Evolutionary conservation across 352 stramenopile species (phyloP).

Genomic region (Phytophthora pistaciae): DNA sequence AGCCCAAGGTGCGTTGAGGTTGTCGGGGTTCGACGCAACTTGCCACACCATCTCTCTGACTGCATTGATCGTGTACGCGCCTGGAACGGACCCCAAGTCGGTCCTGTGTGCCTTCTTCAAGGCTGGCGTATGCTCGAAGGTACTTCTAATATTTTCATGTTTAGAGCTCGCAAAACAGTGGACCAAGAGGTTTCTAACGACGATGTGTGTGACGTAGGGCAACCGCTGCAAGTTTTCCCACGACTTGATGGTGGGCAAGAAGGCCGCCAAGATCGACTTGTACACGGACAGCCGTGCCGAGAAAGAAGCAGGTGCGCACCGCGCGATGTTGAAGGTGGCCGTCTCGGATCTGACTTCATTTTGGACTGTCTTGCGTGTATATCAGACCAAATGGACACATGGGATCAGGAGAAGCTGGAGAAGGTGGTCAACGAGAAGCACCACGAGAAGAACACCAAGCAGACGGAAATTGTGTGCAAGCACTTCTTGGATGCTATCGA

Average conservation of each 20-base stretch:
- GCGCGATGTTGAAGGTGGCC: too few species aligned
- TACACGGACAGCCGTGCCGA: constrained; percentile 86
- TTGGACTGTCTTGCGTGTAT: too few species aligned
- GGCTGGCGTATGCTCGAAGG: constrained; percentile 88
- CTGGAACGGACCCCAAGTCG: constrained; percentile 90
- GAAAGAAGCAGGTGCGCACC: constrained; percentile 54
- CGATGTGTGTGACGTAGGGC: constrained; percentile 45
- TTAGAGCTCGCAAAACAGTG: too few species aligned
- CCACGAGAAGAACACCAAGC: constrained; percentile 80
- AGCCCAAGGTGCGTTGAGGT: constrained; percentile 69
- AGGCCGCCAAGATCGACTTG: constrained; percentile 90
- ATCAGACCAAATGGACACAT: constrained; percentile 72
- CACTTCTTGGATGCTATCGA: constrained; percentile 93
- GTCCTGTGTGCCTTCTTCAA: constrained; percentile 93
- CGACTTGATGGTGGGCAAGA: constrained; percentile 90
- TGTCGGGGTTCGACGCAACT: too few species aligned
- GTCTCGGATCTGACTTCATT: too few species aligned
- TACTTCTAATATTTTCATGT: too few species aligned
- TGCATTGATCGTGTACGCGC: constrained; percentile 33
- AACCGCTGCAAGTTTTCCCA: constrained; percentile 92
- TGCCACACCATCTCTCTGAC: background rate
- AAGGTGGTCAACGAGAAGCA: constrained; percentile 88
- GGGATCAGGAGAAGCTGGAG: constrained; percentile 91
- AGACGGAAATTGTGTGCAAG: constrained; percentile 92
- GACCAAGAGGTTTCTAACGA: background rate